These are phyloP conservation scores for Pythium aphanidermatum DNA, from an alignment of 352 stramenopile species.

Conservation along the genomic window DNA sequence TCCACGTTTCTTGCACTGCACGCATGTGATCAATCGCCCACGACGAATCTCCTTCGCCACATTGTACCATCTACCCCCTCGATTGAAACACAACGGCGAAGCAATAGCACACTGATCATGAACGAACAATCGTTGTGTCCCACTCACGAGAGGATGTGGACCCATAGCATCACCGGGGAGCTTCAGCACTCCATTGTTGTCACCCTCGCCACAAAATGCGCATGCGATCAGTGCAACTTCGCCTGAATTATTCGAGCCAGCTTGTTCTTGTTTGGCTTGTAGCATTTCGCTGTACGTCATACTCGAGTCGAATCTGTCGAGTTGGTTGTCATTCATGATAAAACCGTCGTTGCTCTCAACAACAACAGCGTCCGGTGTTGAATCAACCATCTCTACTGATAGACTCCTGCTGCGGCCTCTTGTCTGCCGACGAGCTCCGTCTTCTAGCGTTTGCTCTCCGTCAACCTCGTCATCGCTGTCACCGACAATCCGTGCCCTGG, in stretches of 20 bases:
- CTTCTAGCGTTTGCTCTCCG: conserved; percentile 34
- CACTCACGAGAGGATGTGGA: conserved; percentile 59
- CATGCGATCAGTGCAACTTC: conserved; percentile 51
- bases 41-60: conserved; percentile 77
- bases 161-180: conserved; percentile 76
- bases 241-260: conserved; percentile 20
- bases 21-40: conserved; percentile 56
- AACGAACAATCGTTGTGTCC: conserved; percentile 69
- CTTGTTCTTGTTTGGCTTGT: conserved; percentile 33
- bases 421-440: conserved; percentile 20
- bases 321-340: conserved; percentile 75
- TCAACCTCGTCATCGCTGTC: conserved; percentile 54
- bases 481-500: conserved; percentile 13
- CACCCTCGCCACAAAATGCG: conserved; percentile 69
- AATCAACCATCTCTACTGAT: conserved; percentile 20
- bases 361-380: conserved; percentile 36
- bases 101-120: conserved; percentile 84
- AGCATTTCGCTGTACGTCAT: conserved; percentile 66
- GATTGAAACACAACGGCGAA: conserved; percentile 78
- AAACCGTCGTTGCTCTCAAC: conserved; percentile 80
- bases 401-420: conserved; percentile 12
- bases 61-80: conserved; percentile 77
- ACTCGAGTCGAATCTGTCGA: conserved; percentile 69
- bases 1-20: conserved; percentile 62
- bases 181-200: conserved; percentile 65